phyloP scores from a whole-genome alignment of 306 rosid species.

The Lupinus albus region DNA sequence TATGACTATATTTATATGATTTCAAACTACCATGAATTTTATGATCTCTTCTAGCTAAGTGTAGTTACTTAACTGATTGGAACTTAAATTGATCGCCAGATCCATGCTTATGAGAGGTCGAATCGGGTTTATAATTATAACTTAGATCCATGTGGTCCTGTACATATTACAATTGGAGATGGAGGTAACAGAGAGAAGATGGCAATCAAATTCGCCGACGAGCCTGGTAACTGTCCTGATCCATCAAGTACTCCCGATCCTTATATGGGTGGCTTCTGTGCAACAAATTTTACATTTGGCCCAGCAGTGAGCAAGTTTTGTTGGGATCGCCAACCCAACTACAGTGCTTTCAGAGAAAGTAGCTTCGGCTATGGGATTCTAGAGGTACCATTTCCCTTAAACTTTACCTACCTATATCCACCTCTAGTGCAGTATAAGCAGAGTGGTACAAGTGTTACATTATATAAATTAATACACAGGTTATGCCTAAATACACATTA shows the following conservation, averaged over 20 bases:
- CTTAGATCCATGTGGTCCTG: constrained; percentile 83
- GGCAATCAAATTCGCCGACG: constrained; percentile 62
- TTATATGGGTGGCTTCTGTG: constrained; percentile 65
- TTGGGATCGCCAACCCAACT: constrained; percentile 77
- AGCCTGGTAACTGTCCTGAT: constrained; percentile 66
- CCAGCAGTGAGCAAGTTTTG: constrained; percentile 68
- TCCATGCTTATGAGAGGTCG: constrained; percentile 91
- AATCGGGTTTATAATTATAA: constrained; percentile 73
- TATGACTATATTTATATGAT: constrained; percentile 12
- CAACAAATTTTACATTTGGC: constrained; percentile 62
- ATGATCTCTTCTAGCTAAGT: constrained; percentile 23
- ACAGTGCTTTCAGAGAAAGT: constrained; percentile 75
- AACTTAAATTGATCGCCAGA: constrained; percentile 51
- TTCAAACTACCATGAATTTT: background rate
- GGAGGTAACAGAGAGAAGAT: constrained; percentile 89
- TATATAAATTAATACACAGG: background rate
- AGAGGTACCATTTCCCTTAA: constrained; percentile 54
- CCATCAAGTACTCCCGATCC: constrained; percentile 57
- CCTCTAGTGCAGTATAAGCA: background rate
- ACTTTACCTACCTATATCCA: background rate
- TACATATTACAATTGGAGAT: constrained; percentile 74
- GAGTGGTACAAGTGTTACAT: constrained; percentile 17
- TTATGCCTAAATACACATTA: background rate
- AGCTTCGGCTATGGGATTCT: constrained; percentile 83
- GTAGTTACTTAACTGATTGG: constrained; percentile 11